Evolutionary conservation across 2,329 filamentous ascomycete species (phyloP).

Genomic region (Aspergillus sp.): DNA sequence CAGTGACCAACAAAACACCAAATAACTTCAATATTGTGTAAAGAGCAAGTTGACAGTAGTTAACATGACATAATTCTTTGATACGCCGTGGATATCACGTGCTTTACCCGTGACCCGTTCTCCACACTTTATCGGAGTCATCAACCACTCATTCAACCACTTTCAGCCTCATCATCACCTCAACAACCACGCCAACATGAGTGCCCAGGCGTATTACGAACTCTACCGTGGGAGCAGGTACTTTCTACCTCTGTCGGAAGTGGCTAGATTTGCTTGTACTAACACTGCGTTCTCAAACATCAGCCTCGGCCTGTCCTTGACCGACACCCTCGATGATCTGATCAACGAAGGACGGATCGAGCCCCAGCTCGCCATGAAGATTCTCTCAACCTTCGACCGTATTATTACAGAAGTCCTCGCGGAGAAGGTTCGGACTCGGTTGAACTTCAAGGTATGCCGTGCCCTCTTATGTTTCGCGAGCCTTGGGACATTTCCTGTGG

Average conservation of each 20-base stretch:
- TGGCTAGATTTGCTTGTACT: neutral
- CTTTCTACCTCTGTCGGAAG: neutral
- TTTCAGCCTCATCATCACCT: conserved; percentile 4
- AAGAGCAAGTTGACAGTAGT: too few relatives aligned
- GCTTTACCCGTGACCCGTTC: neutral
- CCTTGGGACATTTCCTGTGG: neutral
- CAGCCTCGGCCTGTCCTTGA: conserved; percentile 90
- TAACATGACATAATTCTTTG: conserved; percentile 3
- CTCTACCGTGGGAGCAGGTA: conserved; percentile 99
- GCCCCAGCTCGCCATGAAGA: conserved; percentile 98
- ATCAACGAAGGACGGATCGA: conserved; percentile 95
- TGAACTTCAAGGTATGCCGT: conserved; percentile 84
- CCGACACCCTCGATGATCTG: conserved; percentile 94
- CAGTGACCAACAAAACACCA: neutral
- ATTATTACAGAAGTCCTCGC: conserved; percentile 87
- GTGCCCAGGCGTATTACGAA: conserved; percentile 72
- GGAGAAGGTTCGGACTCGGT: conserved; percentile 84
- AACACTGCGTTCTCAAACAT: conserved; percentile 11
- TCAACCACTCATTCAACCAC: conserved; percentile 7
- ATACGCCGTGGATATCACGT: conserved; percentile 13
- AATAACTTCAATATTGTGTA: too few relatives aligned
- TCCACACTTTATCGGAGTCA: conserved; percentile 5
- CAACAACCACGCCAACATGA: conserved; percentile 39
- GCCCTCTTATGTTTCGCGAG: neutral
- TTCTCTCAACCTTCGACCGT: conserved; percentile 91